Base-by-base conservation (phyloP, 169 alveolate genomes). In the Plasmodium gonderi region DNA sequence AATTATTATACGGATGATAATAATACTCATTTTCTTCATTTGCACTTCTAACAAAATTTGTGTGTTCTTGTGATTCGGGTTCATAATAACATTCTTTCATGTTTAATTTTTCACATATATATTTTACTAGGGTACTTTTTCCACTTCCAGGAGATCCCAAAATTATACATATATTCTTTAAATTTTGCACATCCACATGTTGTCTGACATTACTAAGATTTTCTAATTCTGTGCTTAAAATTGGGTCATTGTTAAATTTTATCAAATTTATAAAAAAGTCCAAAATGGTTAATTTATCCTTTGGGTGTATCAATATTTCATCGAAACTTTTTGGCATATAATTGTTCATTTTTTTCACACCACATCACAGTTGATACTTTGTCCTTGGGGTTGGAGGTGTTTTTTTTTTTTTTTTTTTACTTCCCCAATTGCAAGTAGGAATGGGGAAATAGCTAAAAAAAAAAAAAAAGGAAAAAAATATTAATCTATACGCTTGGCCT, bases 61-160 rank as follows among this genome's bases (percentile, higher is more conserved):
- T 90, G 23, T 51, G 49, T n/a, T 90, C 90, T 40, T 77, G 80
- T 14, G 91, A 67, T 36, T 69, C 80, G n/a, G 90, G 7, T 64
- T 90, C 94, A 36, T 90, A 90, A 33, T 76, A 79, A 33, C 82
- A 78, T 51, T 90, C 82, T 78, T 89, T 60, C 40, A 90, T 90
- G 45, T 90, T 90, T 77, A 90, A 90, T 45, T 90, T 90, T 5
- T 90, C 69, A 67, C 94, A 90, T 42, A 90, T 4, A 51, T 90
- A 90, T 69, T 90, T 90, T 77, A 90, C 36, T 67, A 90, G 40
- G 1, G 94, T 78, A 11, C 91, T 77, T 90, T 90, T 90, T 47
- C 94, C 94, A 64, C 94, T 78, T 65, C 94, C 94, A 7, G 90
- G 79, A 6, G 60, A 36, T 12, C 94, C 94, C 72, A 90, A 69